A percentile compares a stretch with the other conserved stretches of the same genome.
Evolutionary conservation across 257 asterid genomes (phyloP).

Genomic region (Linderniella brevidens): DNA sequence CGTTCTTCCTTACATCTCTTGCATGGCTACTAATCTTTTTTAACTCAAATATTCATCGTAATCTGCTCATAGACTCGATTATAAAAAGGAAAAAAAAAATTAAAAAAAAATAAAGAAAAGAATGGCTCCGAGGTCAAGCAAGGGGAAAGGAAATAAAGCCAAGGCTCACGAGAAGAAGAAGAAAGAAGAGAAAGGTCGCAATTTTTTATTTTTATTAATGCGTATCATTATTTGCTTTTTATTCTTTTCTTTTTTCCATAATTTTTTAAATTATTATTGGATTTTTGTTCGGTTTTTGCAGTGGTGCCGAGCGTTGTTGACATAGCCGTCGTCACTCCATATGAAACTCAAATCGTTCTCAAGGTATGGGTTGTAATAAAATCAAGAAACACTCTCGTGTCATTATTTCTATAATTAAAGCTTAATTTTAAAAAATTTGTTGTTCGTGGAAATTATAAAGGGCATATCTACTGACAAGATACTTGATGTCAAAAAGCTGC

Average conservation of each 20-base stretch:
- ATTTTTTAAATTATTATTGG: neutral
- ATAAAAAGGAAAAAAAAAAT: neutral
- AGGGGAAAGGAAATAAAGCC: slow-evolving; percentile 55
- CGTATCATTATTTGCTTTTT: neutral
- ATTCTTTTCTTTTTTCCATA: neutral
- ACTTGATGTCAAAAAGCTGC: slow-evolving; percentile 72
- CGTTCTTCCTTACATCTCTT: too few species aligned
- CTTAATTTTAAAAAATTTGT: neutral
- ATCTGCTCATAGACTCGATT: slow-evolving; percentile 1
- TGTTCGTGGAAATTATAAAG: slow-evolving; percentile 13
- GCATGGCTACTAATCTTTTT: neutral
- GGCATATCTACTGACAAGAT: slow-evolving; percentile 95
- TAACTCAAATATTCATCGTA: neutral
- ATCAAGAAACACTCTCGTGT: neutral
- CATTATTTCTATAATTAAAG: neutral
- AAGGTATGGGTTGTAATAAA: slow-evolving; percentile 1
- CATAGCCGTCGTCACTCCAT: slow-evolving; percentile 6
- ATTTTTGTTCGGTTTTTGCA: neutral
- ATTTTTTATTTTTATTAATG: neutral
- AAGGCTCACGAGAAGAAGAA: slow-evolving; percentile 84
- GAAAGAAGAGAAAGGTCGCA: slow-evolving; percentile 64
- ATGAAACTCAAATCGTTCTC: slow-evolving; percentile 5
- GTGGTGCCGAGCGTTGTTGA: slow-evolving; percentile 8
- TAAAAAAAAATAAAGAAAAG: neutral
- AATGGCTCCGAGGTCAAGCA: slow-evolving; percentile 95